Base-by-base conservation (phyloP, 495 filamentous ascomycete species). In the Platismatia glauca region DNA sequence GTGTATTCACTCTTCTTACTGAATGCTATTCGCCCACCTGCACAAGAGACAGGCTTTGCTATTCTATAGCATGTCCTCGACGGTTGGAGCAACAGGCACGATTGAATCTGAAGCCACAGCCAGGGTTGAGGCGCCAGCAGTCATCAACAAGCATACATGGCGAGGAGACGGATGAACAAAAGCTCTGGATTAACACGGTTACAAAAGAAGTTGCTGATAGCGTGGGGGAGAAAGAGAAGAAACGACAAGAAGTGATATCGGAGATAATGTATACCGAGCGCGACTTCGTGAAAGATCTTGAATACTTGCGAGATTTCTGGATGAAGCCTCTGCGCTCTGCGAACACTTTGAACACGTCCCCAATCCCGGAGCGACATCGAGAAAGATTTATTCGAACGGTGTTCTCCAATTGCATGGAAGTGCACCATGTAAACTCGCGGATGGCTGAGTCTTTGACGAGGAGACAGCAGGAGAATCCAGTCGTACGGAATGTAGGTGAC, bases 11-110 rank as follows among this genome's bases (percentile, higher is more conserved):
- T 2, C 78, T 99, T 60, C 76, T 97, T 12, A 95, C 91, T 1
- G 95, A 99, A 73, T 99, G 95, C 71, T 99, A 99, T 72, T 96
- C 92, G 37, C 95, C 95, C 27, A 99, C 95, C 1, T 99, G 95
- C 72, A 99, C 89, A 18, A 83, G 87, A 50, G 92, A 97, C 70
- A 89, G 88, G 57, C 82, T 99, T 15, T 99, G 95, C 74, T 99
- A 99, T 74, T 97, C 94, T 3, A 99, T 99, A 71, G 95, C 95
- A 60, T 99, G 95, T 71, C 95, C 95, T 7, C 83, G 93, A 68
- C 80, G 95, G 69, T 77, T 99, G 43, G 95, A 99, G 74, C 95
- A 99, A 73, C 93, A 97, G 67, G 90, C 92, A 33, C 81, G 93
- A 57, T 73, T 97, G 62, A 97, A 97, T 71, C 79, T 97, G 71